Conservation (phyloP, 331 rosid species). For the Malus hybrid region DNA sequence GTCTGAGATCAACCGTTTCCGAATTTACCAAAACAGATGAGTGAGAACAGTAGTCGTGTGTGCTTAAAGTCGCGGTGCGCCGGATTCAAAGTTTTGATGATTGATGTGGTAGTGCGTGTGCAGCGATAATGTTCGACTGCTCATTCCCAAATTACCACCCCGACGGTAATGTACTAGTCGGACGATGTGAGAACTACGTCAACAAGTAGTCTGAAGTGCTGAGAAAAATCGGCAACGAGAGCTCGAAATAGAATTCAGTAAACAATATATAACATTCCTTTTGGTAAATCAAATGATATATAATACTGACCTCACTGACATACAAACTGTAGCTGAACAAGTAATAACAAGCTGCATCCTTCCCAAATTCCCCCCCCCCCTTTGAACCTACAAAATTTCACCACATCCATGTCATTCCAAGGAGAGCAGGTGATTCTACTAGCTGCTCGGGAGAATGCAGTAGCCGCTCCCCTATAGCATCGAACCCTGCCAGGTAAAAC, state of each 20-base stretch:
- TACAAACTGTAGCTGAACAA: background rate
- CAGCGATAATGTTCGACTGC: too few species aligned
- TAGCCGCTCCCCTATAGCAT: background rate
- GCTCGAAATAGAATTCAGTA: too few species aligned
- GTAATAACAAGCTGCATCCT: background rate
- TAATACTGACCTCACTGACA: background rate
- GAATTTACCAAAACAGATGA: too few species aligned
- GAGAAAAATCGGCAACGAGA: background rate
- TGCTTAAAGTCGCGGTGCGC: too few species aligned
- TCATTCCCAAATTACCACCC: too few species aligned
- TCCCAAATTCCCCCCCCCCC: background rate
- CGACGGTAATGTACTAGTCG: too few species aligned
- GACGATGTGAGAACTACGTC: background rate
- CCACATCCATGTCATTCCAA: background rate
- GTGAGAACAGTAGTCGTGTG: too few species aligned
- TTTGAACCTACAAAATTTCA: conserved; percentile 15
- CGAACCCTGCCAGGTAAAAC: conserved; percentile 1
- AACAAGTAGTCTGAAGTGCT: background rate
- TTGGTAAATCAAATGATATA: background rate
- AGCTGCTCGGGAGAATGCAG: background rate
- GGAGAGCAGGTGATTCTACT: background rate
- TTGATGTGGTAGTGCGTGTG: too few species aligned
- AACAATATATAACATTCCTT: background rate
- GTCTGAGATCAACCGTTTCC: too few species aligned
- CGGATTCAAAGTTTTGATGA: too few species aligned